These are phyloP conservation scores for Corrigiola litoralis DNA, from an alignment of 179 eudicot species.

Conservation along the genomic window DNA sequence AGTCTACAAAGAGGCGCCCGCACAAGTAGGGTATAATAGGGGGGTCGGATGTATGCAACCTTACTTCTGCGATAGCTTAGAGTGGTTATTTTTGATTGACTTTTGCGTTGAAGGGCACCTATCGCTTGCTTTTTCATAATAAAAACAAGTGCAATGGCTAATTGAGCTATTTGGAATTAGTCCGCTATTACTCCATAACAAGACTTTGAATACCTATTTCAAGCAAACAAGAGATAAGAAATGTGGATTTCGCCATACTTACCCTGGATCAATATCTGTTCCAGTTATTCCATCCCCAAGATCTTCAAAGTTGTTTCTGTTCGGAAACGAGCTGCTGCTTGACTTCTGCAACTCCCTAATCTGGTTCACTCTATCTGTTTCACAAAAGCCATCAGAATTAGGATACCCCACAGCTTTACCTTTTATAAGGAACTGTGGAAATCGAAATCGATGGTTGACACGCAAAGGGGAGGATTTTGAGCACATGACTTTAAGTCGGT, in stretches of 20 bases:
- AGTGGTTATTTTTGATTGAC: too few relatives aligned
- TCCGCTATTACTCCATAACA: too few relatives aligned
- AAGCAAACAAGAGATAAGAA: neutral
- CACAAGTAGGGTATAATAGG: too few relatives aligned
- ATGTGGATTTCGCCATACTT: neutral
- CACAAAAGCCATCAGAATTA: neutral
- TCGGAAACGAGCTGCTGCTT: neutral
- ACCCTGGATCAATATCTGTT: conserved; percentile 1
- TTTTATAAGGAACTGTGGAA: neutral
- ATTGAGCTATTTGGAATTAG: too few relatives aligned
- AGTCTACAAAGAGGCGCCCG: too few relatives aligned
- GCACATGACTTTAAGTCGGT: neutral
- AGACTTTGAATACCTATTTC: too few relatives aligned
- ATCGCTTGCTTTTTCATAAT: too few relatives aligned
- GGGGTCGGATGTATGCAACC: too few relatives aligned
- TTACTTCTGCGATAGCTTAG: too few relatives aligned
- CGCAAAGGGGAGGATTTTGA: neutral
- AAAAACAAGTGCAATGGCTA: too few relatives aligned
- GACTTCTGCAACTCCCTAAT: neutral
- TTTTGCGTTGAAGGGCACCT: too few relatives aligned
- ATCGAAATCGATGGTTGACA: too few relatives aligned
- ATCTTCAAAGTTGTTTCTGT: neutral
- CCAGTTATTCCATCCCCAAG: neutral
- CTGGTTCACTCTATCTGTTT: neutral
- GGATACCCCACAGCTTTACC: neutral